phyloP scores from a whole-genome alignment of 768 basidiomycete genomes.

The Filobasidium floriforme region DNA sequence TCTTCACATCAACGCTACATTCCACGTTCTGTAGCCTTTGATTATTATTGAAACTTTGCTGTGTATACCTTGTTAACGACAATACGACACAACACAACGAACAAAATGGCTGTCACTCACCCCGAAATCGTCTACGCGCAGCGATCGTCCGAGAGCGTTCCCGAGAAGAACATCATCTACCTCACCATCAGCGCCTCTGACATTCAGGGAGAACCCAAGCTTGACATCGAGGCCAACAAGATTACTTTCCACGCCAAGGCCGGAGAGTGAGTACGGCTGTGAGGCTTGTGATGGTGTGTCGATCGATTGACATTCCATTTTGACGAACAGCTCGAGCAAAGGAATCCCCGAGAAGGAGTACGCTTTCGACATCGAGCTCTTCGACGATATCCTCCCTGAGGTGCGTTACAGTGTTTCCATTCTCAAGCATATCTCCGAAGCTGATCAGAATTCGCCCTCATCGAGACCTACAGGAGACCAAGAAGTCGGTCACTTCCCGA shows the following conservation, averaged over 20 bases:
- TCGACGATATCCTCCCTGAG: constrained; percentile 65
- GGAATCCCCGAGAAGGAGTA: constrained; percentile 57
- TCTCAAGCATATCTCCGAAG: neutral
- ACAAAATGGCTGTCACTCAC: constrained; percentile 48
- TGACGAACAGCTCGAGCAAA: constrained; percentile 38
- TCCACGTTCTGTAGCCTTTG: neutral
- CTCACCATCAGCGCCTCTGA: constrained; percentile 53
- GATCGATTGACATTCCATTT: no score
- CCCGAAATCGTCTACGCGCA: constrained; percentile 96
- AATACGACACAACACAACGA: neutral
- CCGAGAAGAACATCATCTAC: constrained; percentile 78
- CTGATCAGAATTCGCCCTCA: neutral
- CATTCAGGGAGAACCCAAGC: constrained; percentile 43
- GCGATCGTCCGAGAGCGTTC: constrained; percentile 61
- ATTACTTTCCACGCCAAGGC: constrained; percentile 46
- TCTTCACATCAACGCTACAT: no score
- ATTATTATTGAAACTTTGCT: no score
- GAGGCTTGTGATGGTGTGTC: no score
- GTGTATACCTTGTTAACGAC: neutral
- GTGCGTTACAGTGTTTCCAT: constrained; percentile 47
- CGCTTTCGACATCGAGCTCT: constrained; percentile 69
- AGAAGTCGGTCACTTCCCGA: constrained; percentile 60
- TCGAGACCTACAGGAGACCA: constrained; percentile 51
- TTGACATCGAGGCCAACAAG: constrained; percentile 41
- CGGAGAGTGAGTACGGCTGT: constrained; percentile 38